Evolutionary conservation across 2,329 filamentous ascomycete species (phyloP), one percentile per base, ranked within the genome.

Genomic region (Sordariomycetes sp.): DNA sequence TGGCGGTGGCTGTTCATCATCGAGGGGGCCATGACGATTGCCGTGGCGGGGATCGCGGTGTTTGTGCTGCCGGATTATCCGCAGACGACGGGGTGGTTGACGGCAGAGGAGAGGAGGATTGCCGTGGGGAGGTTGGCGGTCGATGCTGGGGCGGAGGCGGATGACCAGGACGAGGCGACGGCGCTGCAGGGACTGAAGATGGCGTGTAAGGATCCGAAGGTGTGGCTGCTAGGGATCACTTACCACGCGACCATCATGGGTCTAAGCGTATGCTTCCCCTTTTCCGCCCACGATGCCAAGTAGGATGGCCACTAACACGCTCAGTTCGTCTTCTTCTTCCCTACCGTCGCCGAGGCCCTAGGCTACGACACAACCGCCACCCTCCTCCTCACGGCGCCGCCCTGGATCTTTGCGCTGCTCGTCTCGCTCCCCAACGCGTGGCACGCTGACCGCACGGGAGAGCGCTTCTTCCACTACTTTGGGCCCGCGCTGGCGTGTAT

Each of bases 381-480:
- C 25, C 61, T 68, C 36, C 60, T 69, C 1, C 63, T 69, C 24
- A 67, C 65, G 4, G 63, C 66, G 0, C 67, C 67, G 10, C 67
- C 67, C 0, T 68, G 64, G 28, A 60, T 67, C 34, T 59, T 64
- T 25, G 63, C 64, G 56, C 62, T 65, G 5, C 24, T 66, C 52
- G 61, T 61, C 39, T 63, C 61, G 32, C 62, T 70, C 20, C 58
- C 62, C 17, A 71, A 70, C 58, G 67, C 71, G 5, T 69, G 68
- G 59, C 65, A 70, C 54, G 69, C 70, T 4, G 71, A 72, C 60
- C 63, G 64, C 4, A 67, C 68, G 2, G 67, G 67, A n/a, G 70
- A 73, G 63, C 65, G 71, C 0, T 72, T 67, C 62, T 66, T 69
- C 50, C 72, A 74, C 62, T 65, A 70, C 48, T 62, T 65, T 5